Conservation (phyloP, 1,284 basidiomycete genomes). For the Schizophyllum amplum region DNA sequence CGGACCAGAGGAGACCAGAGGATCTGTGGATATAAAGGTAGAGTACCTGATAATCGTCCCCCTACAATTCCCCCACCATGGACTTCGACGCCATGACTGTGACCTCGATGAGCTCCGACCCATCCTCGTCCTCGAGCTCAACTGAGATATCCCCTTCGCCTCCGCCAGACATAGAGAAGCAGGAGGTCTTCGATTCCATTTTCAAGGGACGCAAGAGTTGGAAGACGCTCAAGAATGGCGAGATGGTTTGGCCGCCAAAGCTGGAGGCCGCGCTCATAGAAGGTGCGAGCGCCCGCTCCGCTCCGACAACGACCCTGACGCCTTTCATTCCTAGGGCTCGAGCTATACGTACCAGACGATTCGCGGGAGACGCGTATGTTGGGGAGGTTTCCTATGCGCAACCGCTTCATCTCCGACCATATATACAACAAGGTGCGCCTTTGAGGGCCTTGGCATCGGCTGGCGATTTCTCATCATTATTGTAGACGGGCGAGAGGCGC, state of each 20-base stretch:
- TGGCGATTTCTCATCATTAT: too few species aligned
- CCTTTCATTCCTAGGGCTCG: conserved; percentile 36
- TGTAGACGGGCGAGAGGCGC: conserved; percentile 38
- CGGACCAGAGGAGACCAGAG: background rate
- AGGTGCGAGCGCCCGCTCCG: conserved; percentile 32
- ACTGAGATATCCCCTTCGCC: background rate
- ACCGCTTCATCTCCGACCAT: conserved; percentile 66
- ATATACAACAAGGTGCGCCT: conserved; percentile 45
- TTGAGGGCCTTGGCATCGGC: too few species aligned
- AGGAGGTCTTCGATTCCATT: conserved; percentile 13
- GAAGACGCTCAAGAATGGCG: conserved; percentile 14
- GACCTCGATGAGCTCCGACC: background rate
- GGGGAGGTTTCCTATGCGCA: conserved; percentile 65
- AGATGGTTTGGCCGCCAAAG: conserved; percentile 21
- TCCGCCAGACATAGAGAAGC: background rate
- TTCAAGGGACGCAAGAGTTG: conserved; percentile 13
- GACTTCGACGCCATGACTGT: background rate
- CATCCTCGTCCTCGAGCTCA: background rate
- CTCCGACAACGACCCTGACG: background rate
- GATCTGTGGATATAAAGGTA: background rate
- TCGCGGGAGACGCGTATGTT: conserved; percentile 60
- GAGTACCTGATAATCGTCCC: background rate
- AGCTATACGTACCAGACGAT: conserved; percentile 61
- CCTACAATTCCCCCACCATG: background rate
- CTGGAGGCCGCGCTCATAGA: conserved; percentile 69